Percentiles rank a stretch among this genome's conserved stretches.
phyloP scores from a whole-genome alignment of 257 asterid genomes.

The Echium plantagineum region DNA sequence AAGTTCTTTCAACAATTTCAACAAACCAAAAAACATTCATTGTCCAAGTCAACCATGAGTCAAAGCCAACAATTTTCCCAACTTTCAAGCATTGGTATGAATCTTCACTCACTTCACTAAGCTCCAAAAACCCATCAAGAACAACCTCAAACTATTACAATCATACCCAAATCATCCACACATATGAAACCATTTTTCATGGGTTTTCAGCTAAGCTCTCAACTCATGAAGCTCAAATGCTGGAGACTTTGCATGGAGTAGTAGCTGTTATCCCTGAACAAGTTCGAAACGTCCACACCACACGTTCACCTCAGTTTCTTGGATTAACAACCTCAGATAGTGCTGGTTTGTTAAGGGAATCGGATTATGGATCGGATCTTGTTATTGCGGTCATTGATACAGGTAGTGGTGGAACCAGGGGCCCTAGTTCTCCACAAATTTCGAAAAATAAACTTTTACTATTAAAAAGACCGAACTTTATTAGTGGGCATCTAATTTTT shows the following conservation, averaged over 20 bases:
- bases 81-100: background rate
- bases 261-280: conserved; percentile 63
- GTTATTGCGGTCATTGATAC: conserved; percentile 79
- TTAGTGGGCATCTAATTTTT: too few relatives aligned
- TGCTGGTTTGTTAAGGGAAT: conserved; percentile 54
- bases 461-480: too few relatives aligned
- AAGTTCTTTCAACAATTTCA: background rate
- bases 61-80: background rate
- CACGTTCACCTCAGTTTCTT: conserved; percentile 80
- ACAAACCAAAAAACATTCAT: background rate
- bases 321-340: conserved; percentile 45
- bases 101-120: background rate
- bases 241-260: conserved; percentile 26
- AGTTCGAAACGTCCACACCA: conserved; percentile 59
- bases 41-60: background rate
- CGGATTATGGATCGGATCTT: conserved; percentile 82
- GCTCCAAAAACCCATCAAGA: background rate
- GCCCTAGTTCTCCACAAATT: too few relatives aligned
- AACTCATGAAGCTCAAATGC: conserved; percentile 25
- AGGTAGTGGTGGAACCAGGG: conserved; percentile 17
- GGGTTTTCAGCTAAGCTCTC: conserved; percentile 72
- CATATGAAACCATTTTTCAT: conserved; percentile 52
- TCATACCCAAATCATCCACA: conserved; percentile 12
- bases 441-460: too few relatives aligned
- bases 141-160: background rate